Evolutionary conservation across 192 early-diverging fungal species (phyloP), one percentile per base, ranked within the genome.

Genomic region (Radiomyces spectabilis): DNA sequence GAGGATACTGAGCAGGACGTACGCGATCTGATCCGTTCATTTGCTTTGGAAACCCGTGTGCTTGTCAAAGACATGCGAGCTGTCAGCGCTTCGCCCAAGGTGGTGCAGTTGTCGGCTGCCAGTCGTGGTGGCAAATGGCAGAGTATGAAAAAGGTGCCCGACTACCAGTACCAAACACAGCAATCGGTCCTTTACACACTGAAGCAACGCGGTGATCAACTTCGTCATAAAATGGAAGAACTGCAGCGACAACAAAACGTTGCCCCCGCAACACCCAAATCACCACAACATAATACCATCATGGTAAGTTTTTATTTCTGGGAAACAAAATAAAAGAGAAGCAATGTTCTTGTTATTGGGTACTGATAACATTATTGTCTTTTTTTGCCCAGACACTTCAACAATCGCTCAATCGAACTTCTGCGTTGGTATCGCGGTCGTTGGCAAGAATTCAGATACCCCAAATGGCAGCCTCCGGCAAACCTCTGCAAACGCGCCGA

Each of bases 101-200:
- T 82, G 22, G 63, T 82, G 22, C 51, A 70, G 39, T 46, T 82
- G 31, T 59, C 65, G 6, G 68, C 63, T 41, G 37, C 25, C 8
- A 38, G 38, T 21, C 50, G 16, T 27, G 51, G 51, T 16, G 54
- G 21, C 1, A 63, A 66, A 31, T 82, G 79, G 79, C 70, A 68
- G 29, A 67, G 74, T n/a, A 58, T 57, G 25, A 65, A 67, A 33
- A 69, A 57, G 2, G 43, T 51, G 15, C 74, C 79, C 7, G 69
- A 68, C 24, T 82, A 72, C 57, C 77, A 82, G 22, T 82, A 75
- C 55, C 75, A 77, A 42, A 57, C 63, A 31, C 76, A 82, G 32
- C 79, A 78, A 47, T 69, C 74, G 18, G 72, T 74, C 1, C 39
- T 81, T 16, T 49, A 76, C 41, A 81, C 76, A 16, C 60, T 81